These are phyloP conservation scores for Hypoxylon sp. DNA, from an alignment of 2,329 filamentous ascomycete species.

Conservation along the genomic window DNA sequence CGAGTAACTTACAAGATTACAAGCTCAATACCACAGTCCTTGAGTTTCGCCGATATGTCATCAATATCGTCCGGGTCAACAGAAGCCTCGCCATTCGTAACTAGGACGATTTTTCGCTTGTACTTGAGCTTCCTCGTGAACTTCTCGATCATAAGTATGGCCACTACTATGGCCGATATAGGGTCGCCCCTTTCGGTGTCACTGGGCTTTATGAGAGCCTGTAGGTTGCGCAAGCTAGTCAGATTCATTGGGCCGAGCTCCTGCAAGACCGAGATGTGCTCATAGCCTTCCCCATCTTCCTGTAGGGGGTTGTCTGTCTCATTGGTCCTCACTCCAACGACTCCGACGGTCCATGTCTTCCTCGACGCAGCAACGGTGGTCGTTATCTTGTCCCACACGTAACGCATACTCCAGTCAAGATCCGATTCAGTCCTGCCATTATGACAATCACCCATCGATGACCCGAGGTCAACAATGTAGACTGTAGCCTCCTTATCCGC, in stretches of 20 bases:
- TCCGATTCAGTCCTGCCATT: constrained; percentile 81
- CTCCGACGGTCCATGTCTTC: constrained; percentile 81
- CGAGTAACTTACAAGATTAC: constrained; percentile 77
- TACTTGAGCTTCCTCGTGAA: constrained; percentile 87
- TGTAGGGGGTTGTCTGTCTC: constrained; percentile 77
- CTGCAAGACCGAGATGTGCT: constrained; percentile 85
- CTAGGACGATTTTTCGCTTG: constrained; percentile 81
- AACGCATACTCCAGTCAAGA: constrained; percentile 89
- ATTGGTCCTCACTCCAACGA: constrained; percentile 86
- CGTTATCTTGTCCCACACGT: constrained; percentile 94
- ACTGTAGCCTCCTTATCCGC: constrained; percentile 93
- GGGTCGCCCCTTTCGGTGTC: constrained; percentile 80
- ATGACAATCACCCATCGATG: constrained; percentile 81
- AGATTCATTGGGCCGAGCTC: constrained; percentile 72
- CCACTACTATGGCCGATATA: constrained; percentile 88
- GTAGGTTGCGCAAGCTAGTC: constrained; percentile 75
- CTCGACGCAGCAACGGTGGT: constrained; percentile 75
- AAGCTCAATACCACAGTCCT: constrained; percentile 81
- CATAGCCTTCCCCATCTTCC: constrained; percentile 79
- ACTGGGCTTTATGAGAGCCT: constrained; percentile 74
- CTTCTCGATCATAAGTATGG: constrained; percentile 84
- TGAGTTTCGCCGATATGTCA: constrained; percentile 79
- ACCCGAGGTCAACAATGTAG: constrained; percentile 90
- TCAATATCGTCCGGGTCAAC: constrained; percentile 80
- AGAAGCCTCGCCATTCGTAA: constrained; percentile 82